Conservation (phyloP, 2,329 filamentous ascomycete genomes). For the Zopfia rhizophila region DNA sequence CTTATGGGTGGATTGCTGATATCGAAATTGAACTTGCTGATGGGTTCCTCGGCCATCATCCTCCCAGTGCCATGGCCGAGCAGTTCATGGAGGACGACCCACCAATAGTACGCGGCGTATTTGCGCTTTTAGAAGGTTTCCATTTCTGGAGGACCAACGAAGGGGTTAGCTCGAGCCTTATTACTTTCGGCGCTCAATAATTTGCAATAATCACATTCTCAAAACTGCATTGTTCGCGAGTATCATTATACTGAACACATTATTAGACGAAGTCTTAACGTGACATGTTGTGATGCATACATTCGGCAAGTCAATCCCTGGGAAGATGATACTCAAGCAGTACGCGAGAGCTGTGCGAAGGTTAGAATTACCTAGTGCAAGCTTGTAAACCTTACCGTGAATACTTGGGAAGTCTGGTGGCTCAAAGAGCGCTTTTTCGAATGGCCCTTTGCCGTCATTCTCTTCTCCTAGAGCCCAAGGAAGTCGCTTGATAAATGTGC, state of each 20-base stretch:
- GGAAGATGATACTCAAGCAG: constrained; percentile 57
- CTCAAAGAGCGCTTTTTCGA: constrained; percentile 35
- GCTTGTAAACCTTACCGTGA: constrained; percentile 21
- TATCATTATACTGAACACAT: constrained; percentile 67
- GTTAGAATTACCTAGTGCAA: neutral
- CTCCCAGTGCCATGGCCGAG: constrained; percentile 25
- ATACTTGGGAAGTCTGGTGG: constrained; percentile 33
- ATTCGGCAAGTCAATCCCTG: constrained; percentile 38
- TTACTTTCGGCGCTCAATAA: constrained; percentile 75
- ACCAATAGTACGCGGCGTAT: constrained; percentile 13
- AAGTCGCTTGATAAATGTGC: constrained; percentile 35
- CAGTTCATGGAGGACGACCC: constrained; percentile 22
- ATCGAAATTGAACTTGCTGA: constrained; percentile 21
- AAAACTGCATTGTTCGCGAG: constrained; percentile 76
- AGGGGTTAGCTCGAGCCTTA: constrained; percentile 3
- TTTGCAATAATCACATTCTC: constrained; percentile 86
- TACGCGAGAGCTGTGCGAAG: constrained; percentile 52
- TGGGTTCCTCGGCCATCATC: constrained; percentile 13
- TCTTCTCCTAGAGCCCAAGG: constrained; percentile 38
- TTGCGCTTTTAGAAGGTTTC: constrained; percentile 20
- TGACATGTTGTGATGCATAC: constrained; percentile 33
- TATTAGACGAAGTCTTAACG: neutral
- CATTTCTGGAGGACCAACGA: constrained; percentile 18
- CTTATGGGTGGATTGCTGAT: constrained; percentile 17
- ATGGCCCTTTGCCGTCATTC: constrained; percentile 35